Base-by-base conservation (phyloP, 805 yeast genomes). In the Kuraishia capsulata region DNA sequence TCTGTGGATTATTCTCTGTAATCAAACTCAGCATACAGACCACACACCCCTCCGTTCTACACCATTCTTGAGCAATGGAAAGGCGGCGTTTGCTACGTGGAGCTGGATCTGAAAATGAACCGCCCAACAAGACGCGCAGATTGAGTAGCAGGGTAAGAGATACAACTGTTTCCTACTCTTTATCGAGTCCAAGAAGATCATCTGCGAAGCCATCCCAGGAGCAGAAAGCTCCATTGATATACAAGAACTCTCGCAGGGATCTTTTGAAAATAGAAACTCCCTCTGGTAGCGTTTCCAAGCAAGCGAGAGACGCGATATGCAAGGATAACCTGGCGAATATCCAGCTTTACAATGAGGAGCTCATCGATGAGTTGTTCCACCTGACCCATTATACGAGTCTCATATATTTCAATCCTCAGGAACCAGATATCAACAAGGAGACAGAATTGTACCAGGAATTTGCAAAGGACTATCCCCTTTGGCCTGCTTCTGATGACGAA, bases 351-450 rank as follows among this genome's bases (percentile, higher is more conserved):
- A 74, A 73, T 52, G 73, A 71, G 37, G 38, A 71, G 4, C 53
- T 73, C 20, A 62, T 74, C 0, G 74, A 76, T 43, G 88, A 82
- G 50, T 57, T 81, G 16, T 81, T 75, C 47, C 86, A 81, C 50
- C 56, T 82, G 20, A 60, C 67, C 40, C 74, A 78, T 46, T 81
- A 70, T 51, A 73, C 76, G 17, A 76, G 85, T 1, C 52, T 81
- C 32, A 73, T 69, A 0, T 74, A 73, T 16, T 82, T 78, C 71
- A 71, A 79, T 44, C 88, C 88, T 0, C 48, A 54, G 13, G 45
- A 49, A 6, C 44, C 43, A 35, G 40, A 39, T 16, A 54, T 59
- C 36, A 62, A 64, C 1, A 49, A 60, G 8, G 63, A 61, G 14
- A 61, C 67, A 2, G 58, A 54, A 26, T 44, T 51, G 44, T 61